Conservation (phyloP, 2,329 filamentous ascomycete genomes). For the Stagonosporopsis vannaccii region DNA sequence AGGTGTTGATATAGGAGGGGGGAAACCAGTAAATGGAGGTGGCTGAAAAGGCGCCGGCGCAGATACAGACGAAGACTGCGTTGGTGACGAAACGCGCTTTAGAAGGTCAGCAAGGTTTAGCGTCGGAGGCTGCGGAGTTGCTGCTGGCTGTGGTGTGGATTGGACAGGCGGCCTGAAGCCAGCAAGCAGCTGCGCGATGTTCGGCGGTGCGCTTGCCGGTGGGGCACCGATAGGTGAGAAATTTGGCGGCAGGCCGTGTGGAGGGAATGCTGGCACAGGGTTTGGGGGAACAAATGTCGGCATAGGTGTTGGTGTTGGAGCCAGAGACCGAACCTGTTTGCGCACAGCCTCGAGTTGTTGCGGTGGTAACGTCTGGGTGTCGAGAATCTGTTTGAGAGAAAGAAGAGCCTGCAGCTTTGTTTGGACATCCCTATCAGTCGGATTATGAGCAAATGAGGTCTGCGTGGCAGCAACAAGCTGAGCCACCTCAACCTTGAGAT, state of each 20-base stretch:
- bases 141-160: constrained; percentile 28
- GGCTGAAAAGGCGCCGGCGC: constrained; percentile 37
- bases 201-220: constrained; percentile 30
- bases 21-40: constrained; percentile 37
- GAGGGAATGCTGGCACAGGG: constrained; percentile 39
- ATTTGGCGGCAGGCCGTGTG: constrained; percentile 25
- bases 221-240: constrained; percentile 29
- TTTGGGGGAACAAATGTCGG: constrained; percentile 46
- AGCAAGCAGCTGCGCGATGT: constrained; percentile 43
- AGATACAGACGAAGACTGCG: constrained; percentile 33
- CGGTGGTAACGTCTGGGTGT: constrained; percentile 77
- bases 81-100: constrained; percentile 38
- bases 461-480: constrained; percentile 76
- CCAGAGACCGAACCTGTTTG: constrained; percentile 81
- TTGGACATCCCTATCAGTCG: constrained; percentile 77
- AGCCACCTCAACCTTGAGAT: constrained; percentile 83
- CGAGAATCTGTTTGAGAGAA: constrained; percentile 82
- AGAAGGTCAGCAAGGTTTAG: constrained; percentile 42
- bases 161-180: constrained; percentile 31
- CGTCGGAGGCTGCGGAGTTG: constrained; percentile 29
- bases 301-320: constrained; percentile 62
- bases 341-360: constrained; percentile 86
- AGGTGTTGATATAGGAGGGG: constrained; percentile 31
- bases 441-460: constrained; percentile 76
- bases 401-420: constrained; percentile 83